A percentile compares a stretch with the other conserved stretches of the same genome.
These are phyloP conservation scores for Globisporangium megalacanthum DNA, from an alignment of 352 stramenopile species.

Conservation along the genomic window DNA sequence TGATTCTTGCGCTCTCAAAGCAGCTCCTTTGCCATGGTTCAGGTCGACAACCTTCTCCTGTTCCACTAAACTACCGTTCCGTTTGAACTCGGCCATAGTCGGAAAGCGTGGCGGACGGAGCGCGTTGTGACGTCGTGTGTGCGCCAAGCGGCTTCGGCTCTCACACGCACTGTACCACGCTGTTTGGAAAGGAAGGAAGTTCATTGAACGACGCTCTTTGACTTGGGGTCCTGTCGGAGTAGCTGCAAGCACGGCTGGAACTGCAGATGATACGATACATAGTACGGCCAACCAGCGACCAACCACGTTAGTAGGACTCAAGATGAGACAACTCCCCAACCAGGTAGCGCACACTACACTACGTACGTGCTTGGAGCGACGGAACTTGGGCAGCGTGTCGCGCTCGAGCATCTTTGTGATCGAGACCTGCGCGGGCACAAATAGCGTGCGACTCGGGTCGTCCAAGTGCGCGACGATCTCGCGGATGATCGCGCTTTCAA, in stretches of 20 bases:
- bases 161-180: neutral
- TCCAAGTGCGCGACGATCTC: conserved; percentile 54
- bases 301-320: neutral
- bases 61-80: too few relatives aligned
- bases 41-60: too few relatives aligned
- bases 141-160: neutral
- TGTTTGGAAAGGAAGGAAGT: neutral
- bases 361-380: conserved; percentile 64
- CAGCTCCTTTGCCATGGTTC: too few relatives aligned
- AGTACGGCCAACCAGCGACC: neutral
- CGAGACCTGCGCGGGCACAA: conserved; percentile 46
- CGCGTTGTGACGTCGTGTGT: too few relatives aligned
- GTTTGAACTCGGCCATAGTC: too few relatives aligned
- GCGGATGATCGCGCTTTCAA: conserved; percentile 47
- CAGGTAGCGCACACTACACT: too few relatives aligned
- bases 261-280: conserved; percentile 7
- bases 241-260: conserved; percentile 38
- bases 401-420: conserved; percentile 78
- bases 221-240: conserved; percentile 18
- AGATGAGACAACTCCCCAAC: too few relatives aligned
- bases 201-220: neutral
- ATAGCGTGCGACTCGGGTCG: conserved; percentile 52
- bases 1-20: too few relatives aligned
- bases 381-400: conserved; percentile 71
- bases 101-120: too few relatives aligned